Evolutionary conservation across 805 yeast genomes (phyloP), one percentile per base, ranked within the genome.

Genomic region (Pichia phayaonensis): DNA sequence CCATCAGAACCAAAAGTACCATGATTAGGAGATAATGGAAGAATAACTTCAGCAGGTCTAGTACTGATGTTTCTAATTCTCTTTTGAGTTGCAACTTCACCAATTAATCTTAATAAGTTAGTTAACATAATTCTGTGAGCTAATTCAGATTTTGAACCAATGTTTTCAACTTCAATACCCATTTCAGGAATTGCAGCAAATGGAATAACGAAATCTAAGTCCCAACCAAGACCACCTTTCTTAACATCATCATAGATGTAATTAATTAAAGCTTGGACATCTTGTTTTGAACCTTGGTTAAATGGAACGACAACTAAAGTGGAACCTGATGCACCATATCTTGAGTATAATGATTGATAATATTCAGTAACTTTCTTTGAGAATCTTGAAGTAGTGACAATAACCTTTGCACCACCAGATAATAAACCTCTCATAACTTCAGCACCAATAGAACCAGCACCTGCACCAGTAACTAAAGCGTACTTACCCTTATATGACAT

Each of bases 1-100:
- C 99, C 99, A 67, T 94, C 99, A 59, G 87, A 86, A 67, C 99
- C 99, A 62, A 94, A 94, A 51, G 97, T 90, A 70, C 99, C 99
- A 68, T 94, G 99, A 75, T 94, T 94, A 61, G 99, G 99, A 61
- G 98, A 92, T 69, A 94, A 75, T 62, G 99, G 99, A 65, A 94
- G 77, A 60, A 94, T 81, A 58, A 90, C 95, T 75, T 94, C 98
- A 53, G 99, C 98, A 46, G 99, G 99, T 72, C 99, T 85, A 41
- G 99, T 94, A 69, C 86, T 95, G 58, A 81, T 77, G 52, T 84
- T 84, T 62, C 80, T 76, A 46, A 82, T 74, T 59, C 79, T 79
- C 74, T 94, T 94, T 67, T 86, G 86, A 53, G 81, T 68, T 77
- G 92, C 90, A 61, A 94, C 87, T 59, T 79, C 80, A 72, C 99